A percentile compares a stretch with the other conserved stretches of the same genome.
Conservation (phyloP, 2,329 filamentous ascomycete species). For the Periconia sp. region DNA sequence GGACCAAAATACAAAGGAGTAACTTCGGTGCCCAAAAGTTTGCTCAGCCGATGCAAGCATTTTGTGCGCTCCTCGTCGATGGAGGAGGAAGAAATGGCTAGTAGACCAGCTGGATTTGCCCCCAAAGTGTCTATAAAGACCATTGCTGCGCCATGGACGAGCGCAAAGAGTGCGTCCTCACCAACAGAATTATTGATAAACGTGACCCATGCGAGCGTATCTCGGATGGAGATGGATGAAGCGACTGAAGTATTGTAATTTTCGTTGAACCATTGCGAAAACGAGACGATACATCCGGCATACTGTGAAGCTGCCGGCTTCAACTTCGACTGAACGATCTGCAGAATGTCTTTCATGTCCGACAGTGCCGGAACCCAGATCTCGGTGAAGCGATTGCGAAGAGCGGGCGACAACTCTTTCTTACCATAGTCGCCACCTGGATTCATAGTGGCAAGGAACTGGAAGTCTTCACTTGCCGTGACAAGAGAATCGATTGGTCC, state of each 20-base stretch:
- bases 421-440: conserved; percentile 98
- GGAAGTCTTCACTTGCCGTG: conserved; percentile 77
- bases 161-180: conserved; percentile 55
- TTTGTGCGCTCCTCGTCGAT: conserved; percentile 73
- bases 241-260: conserved; percentile 77
- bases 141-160: conserved; percentile 88
- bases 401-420: conserved; percentile 90
- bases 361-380: conserved; percentile 96
- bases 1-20: conserved; percentile 68
- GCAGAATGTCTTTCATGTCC: conserved; percentile 81
- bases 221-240: conserved; percentile 85
- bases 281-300: conserved; percentile 76
- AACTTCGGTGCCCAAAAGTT: conserved; percentile 70
- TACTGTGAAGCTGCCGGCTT: conserved; percentile 60
- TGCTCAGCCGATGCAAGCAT: conserved; percentile 75
- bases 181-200: conserved; percentile 77
- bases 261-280: conserved; percentile 90
- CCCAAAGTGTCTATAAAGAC: conserved; percentile 96
- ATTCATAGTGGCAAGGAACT: conserved; percentile 99
- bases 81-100: conserved; percentile 73
- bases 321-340: conserved; percentile 84
- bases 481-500: conserved; percentile 84
- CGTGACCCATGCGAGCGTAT: conserved; percentile 90
- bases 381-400: conserved; percentile 96
- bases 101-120: conserved; percentile 88